These are phyloP conservation scores for Aspergillus tanneri DNA, from an alignment of 2,329 filamentous ascomycete genomes.

Conservation along the genomic window DNA sequence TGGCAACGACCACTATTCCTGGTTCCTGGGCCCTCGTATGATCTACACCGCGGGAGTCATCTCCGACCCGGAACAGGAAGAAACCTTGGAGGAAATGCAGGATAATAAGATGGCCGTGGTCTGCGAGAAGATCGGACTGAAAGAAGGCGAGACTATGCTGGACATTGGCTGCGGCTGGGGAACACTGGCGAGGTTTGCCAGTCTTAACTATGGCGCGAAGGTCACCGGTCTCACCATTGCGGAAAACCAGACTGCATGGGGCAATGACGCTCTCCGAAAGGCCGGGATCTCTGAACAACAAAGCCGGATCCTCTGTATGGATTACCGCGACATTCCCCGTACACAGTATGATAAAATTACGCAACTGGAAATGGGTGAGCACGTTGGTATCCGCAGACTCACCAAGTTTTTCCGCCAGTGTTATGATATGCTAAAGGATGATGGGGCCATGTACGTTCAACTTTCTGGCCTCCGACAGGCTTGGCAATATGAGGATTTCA, in stretches of 20 bases:
- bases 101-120: constrained; percentile 89
- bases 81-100: constrained; percentile 48
- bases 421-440: constrained; percentile 85
- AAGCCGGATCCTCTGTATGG: constrained; percentile 83
- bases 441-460: constrained; percentile 85
- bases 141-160: constrained; percentile 72
- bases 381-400: constrained; percentile 84
- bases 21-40: constrained; percentile 38
- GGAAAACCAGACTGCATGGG: constrained; percentile 87
- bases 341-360: constrained; percentile 82
- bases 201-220: constrained; percentile 73
- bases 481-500: constrained; percentile 91
- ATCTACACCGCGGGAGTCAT: constrained; percentile 37
- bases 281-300: constrained; percentile 75
- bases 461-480: constrained; percentile 79
- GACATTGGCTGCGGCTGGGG: constrained; percentile 94
- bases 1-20: constrained; percentile 35
- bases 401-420: constrained; percentile 73
- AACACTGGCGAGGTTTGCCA: constrained; percentile 81
- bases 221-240: constrained; percentile 76
- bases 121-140: constrained; percentile 81
- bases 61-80: constrained; percentile 28
- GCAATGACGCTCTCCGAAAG: constrained; percentile 75
- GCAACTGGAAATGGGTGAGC: constrained; percentile 90
- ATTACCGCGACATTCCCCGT: constrained; percentile 88